These are phyloP conservation scores for Castanea mollissima DNA, from an alignment of 306 rosid genomes.

Conservation along the genomic window DNA sequence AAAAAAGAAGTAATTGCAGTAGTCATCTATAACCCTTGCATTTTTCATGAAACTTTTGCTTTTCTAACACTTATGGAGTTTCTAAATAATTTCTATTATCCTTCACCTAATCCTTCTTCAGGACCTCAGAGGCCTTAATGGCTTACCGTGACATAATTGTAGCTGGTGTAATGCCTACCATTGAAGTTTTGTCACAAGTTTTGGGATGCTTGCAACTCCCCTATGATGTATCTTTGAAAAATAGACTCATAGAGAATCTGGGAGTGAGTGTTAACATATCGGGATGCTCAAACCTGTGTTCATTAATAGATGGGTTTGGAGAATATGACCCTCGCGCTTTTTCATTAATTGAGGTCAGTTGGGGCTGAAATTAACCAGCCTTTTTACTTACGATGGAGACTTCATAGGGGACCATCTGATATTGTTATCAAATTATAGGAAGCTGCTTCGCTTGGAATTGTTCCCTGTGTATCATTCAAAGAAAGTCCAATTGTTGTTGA, in stretches of 20 bases:
- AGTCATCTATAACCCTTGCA: background rate
- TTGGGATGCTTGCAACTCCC: conserved; percentile 92
- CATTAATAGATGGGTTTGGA: conserved; percentile 88
- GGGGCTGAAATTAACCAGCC: conserved; percentile 17
- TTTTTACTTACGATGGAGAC: conserved; percentile 11
- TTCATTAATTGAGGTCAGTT: conserved; percentile 85
- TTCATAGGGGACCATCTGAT: conserved; percentile 23
- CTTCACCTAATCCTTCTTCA: conserved; percentile 30
- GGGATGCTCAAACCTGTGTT: conserved; percentile 57
- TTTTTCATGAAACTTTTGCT: conserved; percentile 12
- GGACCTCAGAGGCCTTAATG: conserved; percentile 85
- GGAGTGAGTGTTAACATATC: conserved; percentile 57
- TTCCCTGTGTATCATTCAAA: conserved; percentile 75
- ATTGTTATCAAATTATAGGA: conserved; percentile 52
- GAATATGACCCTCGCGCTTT: conserved; percentile 91
- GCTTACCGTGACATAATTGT: conserved; percentile 71
- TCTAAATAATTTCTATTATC: conserved; percentile 10
- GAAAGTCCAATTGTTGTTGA: conserved; percentile 68
- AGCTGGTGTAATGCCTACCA: conserved; percentile 67
- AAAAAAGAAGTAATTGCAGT: background rate
- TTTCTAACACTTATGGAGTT: background rate
- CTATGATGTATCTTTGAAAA: conserved; percentile 50
- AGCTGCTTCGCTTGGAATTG: conserved; percentile 88
- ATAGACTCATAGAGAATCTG: conserved; percentile 65
- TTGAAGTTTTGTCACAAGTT: conserved; percentile 70